These are phyloP conservation scores for Musa balbisiana DNA, from an alignment of 202 grass and related monocot genomes.

Conservation along the genomic window DNA sequence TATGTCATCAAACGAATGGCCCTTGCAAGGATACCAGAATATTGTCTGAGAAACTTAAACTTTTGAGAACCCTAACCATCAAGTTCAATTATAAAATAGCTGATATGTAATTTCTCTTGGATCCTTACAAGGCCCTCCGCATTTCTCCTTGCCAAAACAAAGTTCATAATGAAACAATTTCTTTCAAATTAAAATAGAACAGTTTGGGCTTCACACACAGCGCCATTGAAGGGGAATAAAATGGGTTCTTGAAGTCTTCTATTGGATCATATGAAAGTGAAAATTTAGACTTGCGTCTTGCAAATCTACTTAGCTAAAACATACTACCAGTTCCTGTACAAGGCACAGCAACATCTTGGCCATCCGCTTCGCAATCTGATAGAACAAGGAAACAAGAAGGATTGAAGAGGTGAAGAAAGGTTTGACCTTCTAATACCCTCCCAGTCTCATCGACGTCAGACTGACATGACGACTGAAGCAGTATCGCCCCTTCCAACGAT, in stretches of 20 bases:
- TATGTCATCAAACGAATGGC: neutral
- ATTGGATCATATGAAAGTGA: neutral
- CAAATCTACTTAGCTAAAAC: neutral
- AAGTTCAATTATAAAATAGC: neutral
- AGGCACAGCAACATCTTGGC: neutral
- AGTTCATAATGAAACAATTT: no score
- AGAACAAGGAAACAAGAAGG: neutral
- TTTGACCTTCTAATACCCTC: slow-evolving; percentile 31
- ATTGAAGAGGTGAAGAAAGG: neutral
- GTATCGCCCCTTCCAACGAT: slow-evolving; percentile 22
- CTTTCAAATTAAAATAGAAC: no score
- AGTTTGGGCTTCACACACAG: neutral
- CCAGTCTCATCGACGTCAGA: slow-evolving; percentile 33
- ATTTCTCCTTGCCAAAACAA: neutral
- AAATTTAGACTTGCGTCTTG: neutral
- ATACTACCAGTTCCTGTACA: neutral
- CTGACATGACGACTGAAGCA: slow-evolving; percentile 39
- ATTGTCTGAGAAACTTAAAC: neutral
- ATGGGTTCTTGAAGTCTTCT: neutral
- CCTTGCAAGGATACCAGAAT: no score
- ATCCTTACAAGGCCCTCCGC: neutral
- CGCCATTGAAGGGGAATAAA: neutral
- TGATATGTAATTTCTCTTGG: neutral
- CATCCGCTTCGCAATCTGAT: neutral
- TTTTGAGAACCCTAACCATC: neutral